A percentile compares a stretch with the other conserved stretches of the same genome.
Evolutionary conservation across 2,329 filamentous ascomycete species (phyloP).

Genomic region (Phialophora macrospora): DNA sequence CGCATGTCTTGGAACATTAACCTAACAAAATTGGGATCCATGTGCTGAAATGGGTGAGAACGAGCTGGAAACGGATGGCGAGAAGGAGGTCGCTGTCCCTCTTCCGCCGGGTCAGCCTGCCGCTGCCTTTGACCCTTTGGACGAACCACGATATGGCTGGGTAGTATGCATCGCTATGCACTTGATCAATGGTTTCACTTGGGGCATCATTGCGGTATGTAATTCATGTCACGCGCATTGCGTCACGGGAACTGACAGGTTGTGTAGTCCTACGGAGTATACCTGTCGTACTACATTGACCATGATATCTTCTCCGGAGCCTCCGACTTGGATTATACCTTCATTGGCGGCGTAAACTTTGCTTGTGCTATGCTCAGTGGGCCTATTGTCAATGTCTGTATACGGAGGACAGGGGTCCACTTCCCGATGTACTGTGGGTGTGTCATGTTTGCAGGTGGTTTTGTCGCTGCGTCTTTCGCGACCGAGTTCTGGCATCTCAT

Average conservation of each 20-base stretch:
- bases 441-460: constrained; percentile 37
- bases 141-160: constrained; percentile 44
- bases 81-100: constrained; percentile 23
- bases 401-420: constrained; percentile 36
- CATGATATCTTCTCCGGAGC: constrained; percentile 41
- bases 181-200: constrained; percentile 44
- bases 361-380: constrained; percentile 40
- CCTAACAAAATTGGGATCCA: not conserved
- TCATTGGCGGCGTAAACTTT: constrained; percentile 43
- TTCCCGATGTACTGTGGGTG: constrained; percentile 39
- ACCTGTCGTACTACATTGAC: constrained; percentile 50
- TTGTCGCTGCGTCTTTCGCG: constrained; percentile 41
- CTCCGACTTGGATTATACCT: constrained; percentile 42
- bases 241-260: not conserved
- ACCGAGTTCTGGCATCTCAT: constrained; percentile 39
- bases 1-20: not conserved
- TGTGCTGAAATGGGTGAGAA: constrained; percentile 11
- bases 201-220: constrained; percentile 42
- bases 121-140: constrained; percentile 15
- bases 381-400: constrained; percentile 40
- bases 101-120: constrained; percentile 19
- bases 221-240: too few relatives aligned
- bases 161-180: constrained; percentile 40
- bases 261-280: constrained; percentile 48
- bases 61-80: constrained; percentile 12